Evolutionary conservation across 495 filamentous ascomycete genomes (phyloP), one percentile per base, ranked within the genome.

Genomic region (Hyphodiscus hymeniophilus): DNA sequence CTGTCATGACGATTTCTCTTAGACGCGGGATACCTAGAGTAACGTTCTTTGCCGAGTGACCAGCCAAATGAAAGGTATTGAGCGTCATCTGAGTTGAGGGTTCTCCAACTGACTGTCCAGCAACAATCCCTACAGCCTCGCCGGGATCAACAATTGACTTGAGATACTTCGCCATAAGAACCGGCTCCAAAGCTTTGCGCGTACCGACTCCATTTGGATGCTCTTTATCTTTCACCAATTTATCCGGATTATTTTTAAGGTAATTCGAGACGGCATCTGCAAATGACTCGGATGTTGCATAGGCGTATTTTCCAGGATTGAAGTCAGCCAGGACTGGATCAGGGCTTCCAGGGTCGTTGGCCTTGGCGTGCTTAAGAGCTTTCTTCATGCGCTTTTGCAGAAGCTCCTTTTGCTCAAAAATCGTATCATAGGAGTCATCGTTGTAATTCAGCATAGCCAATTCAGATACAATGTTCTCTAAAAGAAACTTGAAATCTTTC

Each of bases 21-120:
- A 99, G 75, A 63, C 92, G 86, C 40, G 92, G 92, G 62, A 99
- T 96, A 85, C 92, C 92, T 18, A 97, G 77, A 3, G 92, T 99
- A 58, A 99, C 92, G 75, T 99, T 99, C 76, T 95, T 96, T 16
- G 94, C 82, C 18, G 90, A 85, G 73, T 97, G 94, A 62, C 92
- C 92, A 59, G 92, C 92, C 76, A 99, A 87, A 77, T 99, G 92
- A 80, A 98, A 98, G 21, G 92, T 98, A 62, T 98, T 98, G 42
- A 98, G 68, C n/a, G 92, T 99, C 94, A 99, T 97, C 65, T 99
- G 92, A 11, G 92, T 99, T 13, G 89, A 95, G 7, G 94, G 92
- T 63, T 97, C 94, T 58, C 92, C 92, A 40, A 99, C 80, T 30
- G 90, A 95, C 68, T 99, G 92, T 33, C 89, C 89, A 38, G 92